Evolutionary conservation across 2,329 filamentous ascomycete species (phyloP).

Genomic region (Ascochyta rabiei): DNA sequence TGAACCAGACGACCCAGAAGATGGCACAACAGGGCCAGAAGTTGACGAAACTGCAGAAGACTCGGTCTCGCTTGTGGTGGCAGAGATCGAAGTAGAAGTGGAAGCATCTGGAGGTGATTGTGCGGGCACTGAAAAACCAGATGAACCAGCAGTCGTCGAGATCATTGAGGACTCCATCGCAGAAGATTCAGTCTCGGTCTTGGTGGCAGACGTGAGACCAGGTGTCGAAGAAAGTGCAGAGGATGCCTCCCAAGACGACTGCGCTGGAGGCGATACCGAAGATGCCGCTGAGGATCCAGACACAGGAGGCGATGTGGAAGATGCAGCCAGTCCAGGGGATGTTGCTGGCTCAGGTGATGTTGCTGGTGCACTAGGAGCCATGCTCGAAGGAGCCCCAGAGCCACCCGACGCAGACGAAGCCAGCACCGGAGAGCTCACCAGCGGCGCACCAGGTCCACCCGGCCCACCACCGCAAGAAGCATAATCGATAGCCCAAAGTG

Average conservation of each 20-base stretch:
- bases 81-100: no score
- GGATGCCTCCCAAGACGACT: background rate
- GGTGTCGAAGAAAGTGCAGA: background rate
- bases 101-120: background rate
- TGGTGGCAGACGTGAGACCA: no score
- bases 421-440: background rate
- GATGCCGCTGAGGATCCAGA: background rate
- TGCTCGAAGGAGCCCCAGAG: background rate
- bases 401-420: background rate
- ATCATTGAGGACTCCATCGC: no score
- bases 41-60: background rate
- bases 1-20: background rate
- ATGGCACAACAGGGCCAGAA: background rate
- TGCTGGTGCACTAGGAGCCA: background rate
- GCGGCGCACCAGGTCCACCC: background rate
- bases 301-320: background rate
- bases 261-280: background rate
- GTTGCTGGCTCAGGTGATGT: background rate
- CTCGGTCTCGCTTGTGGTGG: background rate
- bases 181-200: no score
- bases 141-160: no score
- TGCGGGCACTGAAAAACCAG: background rate
- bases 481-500: conserved; percentile 32
- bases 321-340: background rate
- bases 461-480: conserved; percentile 10